These are phyloP conservation scores for Parathielavia appendiculata DNA, from an alignment of 495 filamentous ascomycete species.

Conservation along the genomic window DNA sequence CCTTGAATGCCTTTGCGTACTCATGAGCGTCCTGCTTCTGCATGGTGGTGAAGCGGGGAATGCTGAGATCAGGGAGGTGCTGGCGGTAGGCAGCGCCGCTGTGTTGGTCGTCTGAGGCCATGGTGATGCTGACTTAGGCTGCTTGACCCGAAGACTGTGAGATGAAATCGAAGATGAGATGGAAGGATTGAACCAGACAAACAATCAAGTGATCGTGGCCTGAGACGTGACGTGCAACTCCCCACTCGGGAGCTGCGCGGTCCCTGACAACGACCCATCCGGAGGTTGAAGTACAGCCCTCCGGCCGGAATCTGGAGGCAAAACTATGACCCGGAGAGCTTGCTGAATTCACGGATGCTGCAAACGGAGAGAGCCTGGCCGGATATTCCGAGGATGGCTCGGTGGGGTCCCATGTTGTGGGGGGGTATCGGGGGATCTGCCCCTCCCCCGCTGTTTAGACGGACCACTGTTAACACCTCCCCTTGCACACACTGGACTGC, in stretches of 20 bases:
- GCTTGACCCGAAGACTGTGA: background rate
- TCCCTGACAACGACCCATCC: constrained; percentile 3
- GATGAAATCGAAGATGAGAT: background rate
- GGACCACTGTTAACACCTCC: background rate
- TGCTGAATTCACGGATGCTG: too few relatives aligned
- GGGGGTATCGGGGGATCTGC: too few relatives aligned
- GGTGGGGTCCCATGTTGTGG: too few relatives aligned
- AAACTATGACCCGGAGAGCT: constrained; percentile 26
- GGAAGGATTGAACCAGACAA: background rate
- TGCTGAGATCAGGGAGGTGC: constrained; percentile 57
- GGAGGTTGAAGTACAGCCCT: constrained; percentile 20
- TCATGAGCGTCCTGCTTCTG: constrained; percentile 58
- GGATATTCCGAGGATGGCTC: too few relatives aligned
- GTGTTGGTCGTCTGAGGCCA: constrained; percentile 10
- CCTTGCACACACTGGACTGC: too few relatives aligned
- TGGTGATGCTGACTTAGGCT: background rate
- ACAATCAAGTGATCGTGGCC: background rate
- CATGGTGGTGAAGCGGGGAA: constrained; percentile 58
- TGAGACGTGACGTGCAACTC: background rate
- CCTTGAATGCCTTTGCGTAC: constrained; percentile 58
- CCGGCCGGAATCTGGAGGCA: constrained; percentile 19
- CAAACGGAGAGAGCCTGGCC: too few relatives aligned
- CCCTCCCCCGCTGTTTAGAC: constrained; percentile 11
- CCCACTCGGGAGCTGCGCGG: constrained; percentile 2
- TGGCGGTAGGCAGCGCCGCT: constrained; percentile 25